These are phyloP conservation scores for Niveomyces coronatus DNA, from an alignment of 2,329 filamentous ascomycete genomes.

Conservation along the genomic window DNA sequence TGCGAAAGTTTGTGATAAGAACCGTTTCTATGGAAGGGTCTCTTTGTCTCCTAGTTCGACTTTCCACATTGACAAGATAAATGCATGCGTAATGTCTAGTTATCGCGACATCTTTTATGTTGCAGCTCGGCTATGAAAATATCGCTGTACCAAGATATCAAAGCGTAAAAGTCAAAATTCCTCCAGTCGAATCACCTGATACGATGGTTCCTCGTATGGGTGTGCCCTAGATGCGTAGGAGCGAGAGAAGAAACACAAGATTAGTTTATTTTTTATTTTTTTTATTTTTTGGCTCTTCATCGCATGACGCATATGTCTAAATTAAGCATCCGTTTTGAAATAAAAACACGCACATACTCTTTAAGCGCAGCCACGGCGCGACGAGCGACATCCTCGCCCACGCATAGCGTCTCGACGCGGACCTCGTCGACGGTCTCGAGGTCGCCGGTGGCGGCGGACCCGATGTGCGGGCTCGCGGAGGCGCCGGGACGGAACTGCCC, in stretches of 20 bases:
- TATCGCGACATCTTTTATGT: not conserved
- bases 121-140: not conserved
- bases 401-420: slow-evolving; percentile 51
- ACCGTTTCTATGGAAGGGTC: no score
- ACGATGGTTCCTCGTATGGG: slow-evolving; percentile 42
- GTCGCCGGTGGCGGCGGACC: slow-evolving; percentile 39
- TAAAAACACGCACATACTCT: slow-evolving; percentile 33
- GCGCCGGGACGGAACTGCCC: slow-evolving; percentile 57
- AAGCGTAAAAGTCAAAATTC: slow-evolving; percentile 27
- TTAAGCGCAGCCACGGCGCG: slow-evolving; percentile 55
- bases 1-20: no score
- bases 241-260: slow-evolving; percentile 10
- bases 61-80: not conserved
- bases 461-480: slow-evolving; percentile 53
- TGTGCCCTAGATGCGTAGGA: slow-evolving; percentile 29
- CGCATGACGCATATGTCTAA: slow-evolving; percentile 20
- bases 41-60: no score
- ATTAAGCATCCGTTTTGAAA: not conserved
- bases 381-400: slow-evolving; percentile 45
- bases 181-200: slow-evolving; percentile 38
- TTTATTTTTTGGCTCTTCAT: slow-evolving; percentile 13
- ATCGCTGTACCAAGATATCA: not conserved
- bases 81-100: not conserved
- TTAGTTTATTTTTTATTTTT: not conserved
- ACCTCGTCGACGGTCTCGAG: slow-evolving; percentile 51